Percentiles rank a stretch among this genome's conserved stretches.
Evolutionary conservation across 2,329 filamentous ascomycete species (phyloP).

Genomic region (Tolypocladium tundrense): DNA sequence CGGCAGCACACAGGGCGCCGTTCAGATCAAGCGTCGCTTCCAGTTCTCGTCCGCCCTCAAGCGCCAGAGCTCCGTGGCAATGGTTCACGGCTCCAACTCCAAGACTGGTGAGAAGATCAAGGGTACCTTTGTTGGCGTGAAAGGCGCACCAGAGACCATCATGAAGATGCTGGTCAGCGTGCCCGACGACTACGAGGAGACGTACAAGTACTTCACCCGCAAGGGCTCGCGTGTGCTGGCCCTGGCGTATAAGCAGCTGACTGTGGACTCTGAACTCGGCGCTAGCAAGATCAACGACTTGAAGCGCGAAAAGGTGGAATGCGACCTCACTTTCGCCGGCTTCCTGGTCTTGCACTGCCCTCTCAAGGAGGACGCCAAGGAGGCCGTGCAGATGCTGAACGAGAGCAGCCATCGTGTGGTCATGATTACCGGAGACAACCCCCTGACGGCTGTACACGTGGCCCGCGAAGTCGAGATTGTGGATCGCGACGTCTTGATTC

Average conservation of each 20-base stretch:
- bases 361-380: constrained; percentile 90
- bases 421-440: constrained; percentile 99
- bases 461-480: constrained; percentile 95
- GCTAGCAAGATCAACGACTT: constrained; percentile 83
- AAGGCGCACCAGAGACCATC: constrained; percentile 95
- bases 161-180: constrained; percentile 79
- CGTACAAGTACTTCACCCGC: constrained; percentile 94
- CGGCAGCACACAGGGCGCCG: constrained; percentile 47
- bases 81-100: constrained; percentile 61
- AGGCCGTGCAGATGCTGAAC: constrained; percentile 92
- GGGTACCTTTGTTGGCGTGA: constrained; percentile 88
- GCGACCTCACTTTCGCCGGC: constrained; percentile 76
- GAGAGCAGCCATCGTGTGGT: constrained; percentile 97
- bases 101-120: constrained; percentile 66
- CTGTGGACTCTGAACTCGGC: constrained; percentile 70
- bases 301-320: constrained; percentile 86
- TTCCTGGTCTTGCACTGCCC: constrained; percentile 94
- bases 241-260: constrained; percentile 86
- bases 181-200: constrained; percentile 89
- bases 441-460: constrained; percentile 90
- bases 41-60: constrained; percentile 97
- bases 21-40: constrained; percentile 93
- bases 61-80: constrained; percentile 88
- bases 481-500: constrained; percentile 85
- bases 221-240: constrained; percentile 91